Conservation (phyloP, 1,284 basidiomycete species). For the Peniophora sp. region DNA sequence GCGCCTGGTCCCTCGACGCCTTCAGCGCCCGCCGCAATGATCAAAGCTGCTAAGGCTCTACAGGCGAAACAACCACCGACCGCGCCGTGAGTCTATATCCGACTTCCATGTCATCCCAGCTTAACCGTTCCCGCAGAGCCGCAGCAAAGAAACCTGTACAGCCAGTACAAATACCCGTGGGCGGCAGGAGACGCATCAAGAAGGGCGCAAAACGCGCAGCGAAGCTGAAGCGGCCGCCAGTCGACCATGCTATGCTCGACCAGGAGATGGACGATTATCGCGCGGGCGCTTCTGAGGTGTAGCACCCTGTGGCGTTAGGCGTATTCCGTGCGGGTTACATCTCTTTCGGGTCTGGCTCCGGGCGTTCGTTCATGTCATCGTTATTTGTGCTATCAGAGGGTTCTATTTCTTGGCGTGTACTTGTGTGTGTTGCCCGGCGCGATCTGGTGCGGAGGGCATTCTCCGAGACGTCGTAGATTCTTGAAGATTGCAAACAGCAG, state of each 20-base stretch:
- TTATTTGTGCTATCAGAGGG: too few species aligned
- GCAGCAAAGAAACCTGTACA: slow-evolving; percentile 1
- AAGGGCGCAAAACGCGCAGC: slow-evolving; percentile 55
- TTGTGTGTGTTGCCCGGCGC: too few species aligned
- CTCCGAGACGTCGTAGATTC: too few species aligned
- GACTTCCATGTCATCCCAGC: background rate
- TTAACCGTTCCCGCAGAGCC: slow-evolving; percentile 7
- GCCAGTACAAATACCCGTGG: slow-evolving; percentile 5
- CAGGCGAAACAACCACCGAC: slow-evolving; percentile 1
- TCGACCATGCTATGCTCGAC: slow-evolving; percentile 46
- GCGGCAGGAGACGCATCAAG: slow-evolving; percentile 30
- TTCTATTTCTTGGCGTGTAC: too few species aligned
- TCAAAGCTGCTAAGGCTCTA: background rate
- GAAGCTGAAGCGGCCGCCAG: slow-evolving; percentile 37
- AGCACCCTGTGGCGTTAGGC: too few species aligned
- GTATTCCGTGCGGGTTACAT: too few species aligned
- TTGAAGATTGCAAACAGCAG: too few species aligned
- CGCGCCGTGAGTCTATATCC: background rate
- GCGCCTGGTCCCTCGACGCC: background rate
- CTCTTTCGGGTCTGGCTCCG: too few species aligned
- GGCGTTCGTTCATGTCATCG: too few species aligned
- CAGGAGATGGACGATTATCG: slow-evolving; percentile 69
- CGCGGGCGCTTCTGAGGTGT: slow-evolving; percentile 17
- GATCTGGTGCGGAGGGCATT: too few species aligned
- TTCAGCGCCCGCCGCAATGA: background rate